A percentile compares a stretch with the other conserved stretches of the same genome.
Evolutionary conservation across 177 flowering plant genomes (phyloP).

Genomic region (Vitis hybrid): DNA sequence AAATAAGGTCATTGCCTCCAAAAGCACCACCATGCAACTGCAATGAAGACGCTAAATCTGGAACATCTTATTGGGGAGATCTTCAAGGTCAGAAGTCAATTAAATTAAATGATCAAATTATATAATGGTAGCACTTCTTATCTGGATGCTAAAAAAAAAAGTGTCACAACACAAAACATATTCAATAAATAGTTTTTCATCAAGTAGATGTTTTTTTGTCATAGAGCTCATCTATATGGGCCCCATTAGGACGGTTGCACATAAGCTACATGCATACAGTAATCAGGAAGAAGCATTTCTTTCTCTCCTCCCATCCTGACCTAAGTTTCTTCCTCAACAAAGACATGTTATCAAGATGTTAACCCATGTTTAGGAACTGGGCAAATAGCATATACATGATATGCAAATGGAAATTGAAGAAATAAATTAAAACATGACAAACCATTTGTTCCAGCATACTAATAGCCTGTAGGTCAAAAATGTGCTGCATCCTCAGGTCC

Average conservation of each 20-base stretch:
- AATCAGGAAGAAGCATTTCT: neutral
- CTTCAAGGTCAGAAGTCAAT: no score
- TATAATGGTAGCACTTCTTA: no score
- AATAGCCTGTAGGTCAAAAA: slow-evolving; percentile 68
- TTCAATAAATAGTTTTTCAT: no score
- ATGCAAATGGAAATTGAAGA: slow-evolving; percentile 3
- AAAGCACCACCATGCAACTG: neutral
- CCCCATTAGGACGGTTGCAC: no score
- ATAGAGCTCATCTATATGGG: no score
- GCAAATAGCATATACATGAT: neutral
- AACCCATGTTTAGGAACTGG: no score
- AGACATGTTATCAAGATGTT: no score
- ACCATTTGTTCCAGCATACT: slow-evolving; percentile 98
- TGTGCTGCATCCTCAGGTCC: slow-evolving; percentile 99
- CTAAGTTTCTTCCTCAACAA: no score
- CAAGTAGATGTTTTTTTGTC: no score
- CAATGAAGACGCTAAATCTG: neutral
- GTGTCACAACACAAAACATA: no score
- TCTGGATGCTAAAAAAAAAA: no score
- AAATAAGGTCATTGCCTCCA: neutral
- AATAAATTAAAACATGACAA: slow-evolving; percentile 14
- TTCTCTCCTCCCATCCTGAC: neutral
- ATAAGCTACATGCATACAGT: slow-evolving; percentile 1
- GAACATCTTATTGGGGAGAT: neutral
- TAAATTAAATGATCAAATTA: no score